Conservation (phyloP, 768 basidiomycete genomes). For the Rhizopogon vesiculosus region DNA sequence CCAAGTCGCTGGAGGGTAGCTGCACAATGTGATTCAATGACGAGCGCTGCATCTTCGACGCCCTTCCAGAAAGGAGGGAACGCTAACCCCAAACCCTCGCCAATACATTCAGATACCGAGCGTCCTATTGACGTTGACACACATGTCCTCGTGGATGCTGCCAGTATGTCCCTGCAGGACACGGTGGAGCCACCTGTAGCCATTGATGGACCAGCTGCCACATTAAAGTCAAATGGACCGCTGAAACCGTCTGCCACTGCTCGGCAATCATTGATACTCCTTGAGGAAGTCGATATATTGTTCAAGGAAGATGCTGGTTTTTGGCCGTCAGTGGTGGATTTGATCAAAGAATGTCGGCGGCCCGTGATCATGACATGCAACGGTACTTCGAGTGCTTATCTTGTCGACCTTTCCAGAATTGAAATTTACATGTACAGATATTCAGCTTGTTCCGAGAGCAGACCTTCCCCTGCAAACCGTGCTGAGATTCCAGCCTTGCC, state of each 20-base stretch:
- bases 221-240: slow-evolving; percentile 1
- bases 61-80: slow-evolving; percentile 12
- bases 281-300: slow-evolving; percentile 95
- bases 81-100: slow-evolving; percentile 2
- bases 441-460: slow-evolving; percentile 60
- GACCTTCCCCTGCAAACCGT: slow-evolving; percentile 77
- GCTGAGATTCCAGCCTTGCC: slow-evolving; percentile 61
- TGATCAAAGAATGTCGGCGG: slow-evolving; percentile 80
- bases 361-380: slow-evolving; percentile 96
- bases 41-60: slow-evolving; percentile 9
- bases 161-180: not conserved
- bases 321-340: slow-evolving; percentile 75
- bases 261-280: slow-evolving; percentile 81
- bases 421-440: slow-evolving; percentile 41
- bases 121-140: slow-evolving; percentile 3
- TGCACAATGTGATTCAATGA: slow-evolving; percentile 5
- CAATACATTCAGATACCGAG: slow-evolving; percentile 18
- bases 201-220: not conserved
- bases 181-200: slow-evolving; percentile 3
- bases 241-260: slow-evolving; percentile 24
- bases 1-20: slow-evolving; percentile 3
- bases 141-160: slow-evolving; percentile 1
- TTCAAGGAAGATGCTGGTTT: slow-evolving; percentile 85
- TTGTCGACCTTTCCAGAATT: not conserved
- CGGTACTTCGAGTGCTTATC: slow-evolving; percentile 41